Conservation (phyloP, 1,139 yeast genomes). For the Geotrichum reessii region DNA sequence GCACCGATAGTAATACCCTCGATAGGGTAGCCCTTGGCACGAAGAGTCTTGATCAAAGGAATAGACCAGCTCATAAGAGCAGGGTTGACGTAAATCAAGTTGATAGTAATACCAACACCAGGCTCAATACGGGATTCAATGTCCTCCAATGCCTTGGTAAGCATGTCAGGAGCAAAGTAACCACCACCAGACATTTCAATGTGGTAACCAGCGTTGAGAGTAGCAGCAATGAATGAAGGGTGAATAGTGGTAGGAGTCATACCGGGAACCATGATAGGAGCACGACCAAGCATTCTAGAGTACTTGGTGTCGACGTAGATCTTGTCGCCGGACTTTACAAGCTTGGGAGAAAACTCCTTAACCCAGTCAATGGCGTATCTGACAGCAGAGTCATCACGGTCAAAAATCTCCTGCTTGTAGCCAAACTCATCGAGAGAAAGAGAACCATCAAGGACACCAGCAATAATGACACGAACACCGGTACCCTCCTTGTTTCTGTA, state of each 20-base stretch:
- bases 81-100: constrained; percentile 93
- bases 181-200: constrained; percentile 99
- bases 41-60: constrained; percentile 82
- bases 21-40: constrained; percentile 90
- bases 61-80: constrained; percentile 98
- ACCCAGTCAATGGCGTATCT: constrained; percentile 91
- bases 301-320: constrained; percentile 85
- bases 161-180: constrained; percentile 65
- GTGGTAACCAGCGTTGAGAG: constrained; percentile 93
- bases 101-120: constrained; percentile 86
- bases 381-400: constrained; percentile 55
- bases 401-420: constrained; percentile 91
- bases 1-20: constrained; percentile 98
- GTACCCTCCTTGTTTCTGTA: constrained; percentile 98
- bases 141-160: constrained; percentile 70
- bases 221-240: constrained; percentile 88
- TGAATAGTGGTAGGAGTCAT: constrained; percentile 98
- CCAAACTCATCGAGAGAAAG: constrained; percentile 76
- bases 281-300: constrained; percentile 85
- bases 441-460: constrained; percentile 77
- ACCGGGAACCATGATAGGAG: constrained; percentile 97
- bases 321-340: constrained; percentile 58
- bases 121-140: constrained; percentile 56
- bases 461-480: constrained; percentile 89
- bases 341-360: constrained; percentile 77